Conservation (phyloP, 2,329 filamentous ascomycete species). For the Bipolaris victoriae region DNA sequence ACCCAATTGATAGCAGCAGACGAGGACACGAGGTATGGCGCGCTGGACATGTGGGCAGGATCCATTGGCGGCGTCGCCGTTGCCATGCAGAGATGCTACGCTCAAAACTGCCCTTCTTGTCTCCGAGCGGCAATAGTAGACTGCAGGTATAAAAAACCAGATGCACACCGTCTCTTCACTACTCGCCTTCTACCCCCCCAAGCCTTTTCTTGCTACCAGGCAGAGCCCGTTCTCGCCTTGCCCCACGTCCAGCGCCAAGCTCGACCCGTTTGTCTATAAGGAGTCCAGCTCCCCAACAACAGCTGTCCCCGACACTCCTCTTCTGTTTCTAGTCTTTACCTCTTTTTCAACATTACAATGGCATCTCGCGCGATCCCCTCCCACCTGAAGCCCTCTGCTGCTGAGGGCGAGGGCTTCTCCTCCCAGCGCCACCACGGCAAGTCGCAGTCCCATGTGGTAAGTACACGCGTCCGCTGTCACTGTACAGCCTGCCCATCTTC, state of each 20-base stretch:
- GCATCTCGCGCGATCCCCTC: slow-evolving; percentile 76
- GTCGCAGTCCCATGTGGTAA: slow-evolving; percentile 84
- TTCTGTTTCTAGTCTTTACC: slow-evolving; percentile 8
- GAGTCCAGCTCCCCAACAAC: slow-evolving; percentile 29
- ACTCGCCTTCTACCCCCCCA: slow-evolving; percentile 10
- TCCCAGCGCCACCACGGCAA: slow-evolving; percentile 77
- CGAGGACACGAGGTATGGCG: background rate
- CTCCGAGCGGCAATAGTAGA: slow-evolving; percentile 18
- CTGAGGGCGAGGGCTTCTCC: slow-evolving; percentile 55
- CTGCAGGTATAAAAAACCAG: slow-evolving; percentile 22
- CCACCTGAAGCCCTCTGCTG: slow-evolving; percentile 73
- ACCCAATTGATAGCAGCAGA: background rate
- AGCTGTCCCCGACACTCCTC: slow-evolving; percentile 18
- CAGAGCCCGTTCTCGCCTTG: slow-evolving; percentile 32
- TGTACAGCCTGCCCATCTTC: slow-evolving; percentile 2
- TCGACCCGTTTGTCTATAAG: slow-evolving; percentile 29
- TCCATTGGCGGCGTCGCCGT: slow-evolving; percentile 21
- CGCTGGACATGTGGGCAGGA: slow-evolving; percentile 7
- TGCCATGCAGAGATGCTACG: slow-evolving; percentile 23
- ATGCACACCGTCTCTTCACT: slow-evolving; percentile 21
- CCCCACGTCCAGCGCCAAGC: slow-evolving; percentile 30
- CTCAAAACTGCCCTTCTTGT: slow-evolving; percentile 20
- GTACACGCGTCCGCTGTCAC: slow-evolving; percentile 48
- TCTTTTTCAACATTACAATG: slow-evolving; percentile 58
- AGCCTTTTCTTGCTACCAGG: slow-evolving; percentile 17